Evolutionary conservation across 2,329 filamentous ascomycete genomes (phyloP), one percentile per base, ranked within the genome.

Genomic region (Zasmidium cellare): DNA sequence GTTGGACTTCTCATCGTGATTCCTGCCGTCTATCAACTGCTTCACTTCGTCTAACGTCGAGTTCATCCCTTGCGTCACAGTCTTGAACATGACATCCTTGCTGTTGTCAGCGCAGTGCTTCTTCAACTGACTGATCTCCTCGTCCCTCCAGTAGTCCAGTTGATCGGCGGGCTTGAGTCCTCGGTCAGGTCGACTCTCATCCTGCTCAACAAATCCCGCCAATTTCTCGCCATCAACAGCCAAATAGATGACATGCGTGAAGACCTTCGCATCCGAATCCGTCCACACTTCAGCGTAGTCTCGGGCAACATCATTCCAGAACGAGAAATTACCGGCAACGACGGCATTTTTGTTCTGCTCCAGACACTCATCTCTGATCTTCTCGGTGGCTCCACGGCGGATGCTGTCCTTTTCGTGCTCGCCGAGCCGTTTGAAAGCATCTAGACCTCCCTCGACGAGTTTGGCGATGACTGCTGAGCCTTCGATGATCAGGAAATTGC

Each of bases 221-320:
- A 86, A 68, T 0, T 68, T 22, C 1, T 76, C 63, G 0, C 74
- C 60, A 1, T 74, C 63, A 1, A 77, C 64, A 46, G 82, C 69
- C 24, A 87, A 65, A 63, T 87, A 87, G 12, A 88, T 46, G 14
- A 88, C 82, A 62, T 87, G 83, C 0, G 82, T 84, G 66, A 78
- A 87, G 0, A 69, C 75, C 0, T 73, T 46, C 3, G 79, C 50
- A 56, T 87, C 84, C 7, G 64, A 71, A 1, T 69, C 11, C 0
- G 81, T 86, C 51, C 70, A 76, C 0, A 83, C 70, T n/a, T 23
- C 38, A 9, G 67, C 57, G 0, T 75, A 64, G 1, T 25, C 28
- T 3, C 19, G 12, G 9, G 3, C 18, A 3, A 67, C 67, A 0
- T 77, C 65, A 1, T 67, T 68, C 81, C 82, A 85, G 61, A 87